These are phyloP conservation scores for Kodamaea hsintzibuensis DNA, from an alignment of 805 yeast genomes.

Conservation along the genomic window DNA sequence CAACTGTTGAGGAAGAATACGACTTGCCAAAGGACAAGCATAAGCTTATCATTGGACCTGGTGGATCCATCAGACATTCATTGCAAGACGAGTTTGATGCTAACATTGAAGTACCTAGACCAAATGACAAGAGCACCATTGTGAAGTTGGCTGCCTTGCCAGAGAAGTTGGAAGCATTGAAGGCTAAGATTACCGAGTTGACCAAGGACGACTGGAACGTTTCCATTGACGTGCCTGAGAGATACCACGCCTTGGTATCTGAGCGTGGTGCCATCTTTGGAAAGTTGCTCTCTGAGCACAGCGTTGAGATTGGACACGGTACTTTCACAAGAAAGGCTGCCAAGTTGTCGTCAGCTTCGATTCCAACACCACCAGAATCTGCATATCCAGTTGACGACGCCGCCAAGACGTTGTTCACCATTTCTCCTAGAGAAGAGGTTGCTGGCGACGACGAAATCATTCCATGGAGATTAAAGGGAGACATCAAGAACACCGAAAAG, in stretches of 20 bases:
- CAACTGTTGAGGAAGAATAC: constrained; percentile 50
- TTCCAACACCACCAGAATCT: constrained; percentile 49
- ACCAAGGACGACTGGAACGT: constrained; percentile 60
- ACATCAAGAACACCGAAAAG: constrained; percentile 51
- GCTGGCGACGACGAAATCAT: constrained; percentile 31
- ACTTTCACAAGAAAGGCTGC: constrained; percentile 49
- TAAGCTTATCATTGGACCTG: constrained; percentile 76
- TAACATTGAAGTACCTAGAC: constrained; percentile 63
- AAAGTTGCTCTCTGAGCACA: constrained; percentile 50
- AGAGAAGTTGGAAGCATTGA: constrained; percentile 63
- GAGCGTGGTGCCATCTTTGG: constrained; percentile 67
- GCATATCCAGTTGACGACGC: constrained; percentile 44
- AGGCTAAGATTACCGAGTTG: constrained; percentile 57
- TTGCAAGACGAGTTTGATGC: constrained; percentile 72
- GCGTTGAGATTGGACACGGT: constrained; percentile 63
- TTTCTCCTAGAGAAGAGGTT: constrained; percentile 33
- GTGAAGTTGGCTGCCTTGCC: constrained; percentile 66
- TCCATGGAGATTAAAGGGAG: constrained; percentile 71
- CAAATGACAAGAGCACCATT: constrained; percentile 48
- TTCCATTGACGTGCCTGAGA: constrained; percentile 57
- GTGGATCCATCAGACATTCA: constrained; percentile 71
- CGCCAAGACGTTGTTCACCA: constrained; percentile 45
- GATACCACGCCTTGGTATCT: constrained; percentile 58
- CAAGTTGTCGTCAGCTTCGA: constrained; percentile 44
- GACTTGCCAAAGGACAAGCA: constrained; percentile 73